These are phyloP conservation scores for Alnus glutinosa DNA, from an alignment of 306 rosid genomes.

Conservation along the genomic window DNA sequence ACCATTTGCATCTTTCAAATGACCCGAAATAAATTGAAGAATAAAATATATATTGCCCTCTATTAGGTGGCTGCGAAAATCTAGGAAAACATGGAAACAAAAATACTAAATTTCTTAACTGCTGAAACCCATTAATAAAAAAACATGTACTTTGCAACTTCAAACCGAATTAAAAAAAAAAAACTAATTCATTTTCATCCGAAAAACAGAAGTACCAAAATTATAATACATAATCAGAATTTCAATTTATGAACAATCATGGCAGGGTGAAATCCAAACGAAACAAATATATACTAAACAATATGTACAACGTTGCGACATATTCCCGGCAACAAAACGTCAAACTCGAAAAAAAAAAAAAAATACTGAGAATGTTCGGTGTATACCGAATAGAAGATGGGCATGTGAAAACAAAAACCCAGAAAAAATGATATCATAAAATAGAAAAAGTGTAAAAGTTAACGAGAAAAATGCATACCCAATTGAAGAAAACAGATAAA, in stretches of 20 bases:
- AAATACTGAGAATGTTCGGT: neutral
- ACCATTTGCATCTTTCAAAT: neutral
- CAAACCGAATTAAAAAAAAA: neutral
- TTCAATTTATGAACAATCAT: neutral
- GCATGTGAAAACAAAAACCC: constrained; percentile 14
- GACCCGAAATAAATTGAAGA: neutral
- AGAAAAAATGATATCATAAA: neutral
- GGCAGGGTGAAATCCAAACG: neutral
- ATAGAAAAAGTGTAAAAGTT: neutral
- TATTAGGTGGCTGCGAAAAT: neutral
- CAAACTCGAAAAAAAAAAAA: neutral
- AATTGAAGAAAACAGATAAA: constrained; percentile 2
- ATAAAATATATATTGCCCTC: neutral
- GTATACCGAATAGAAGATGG: neutral
- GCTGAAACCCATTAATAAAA: neutral
- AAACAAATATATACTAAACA: neutral
- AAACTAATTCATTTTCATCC: neutral
- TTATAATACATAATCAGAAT: neutral
- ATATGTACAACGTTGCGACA: neutral
- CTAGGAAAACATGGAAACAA: neutral
- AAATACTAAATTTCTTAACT: neutral
- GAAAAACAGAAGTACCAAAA: neutral
- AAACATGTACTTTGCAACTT: neutral
- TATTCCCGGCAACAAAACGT: neutral
- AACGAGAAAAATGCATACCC: constrained; percentile 6